phyloP scores from a whole-genome alignment of 2,329 filamentous ascomycete genomes.

The Fusarium redolens region DNA sequence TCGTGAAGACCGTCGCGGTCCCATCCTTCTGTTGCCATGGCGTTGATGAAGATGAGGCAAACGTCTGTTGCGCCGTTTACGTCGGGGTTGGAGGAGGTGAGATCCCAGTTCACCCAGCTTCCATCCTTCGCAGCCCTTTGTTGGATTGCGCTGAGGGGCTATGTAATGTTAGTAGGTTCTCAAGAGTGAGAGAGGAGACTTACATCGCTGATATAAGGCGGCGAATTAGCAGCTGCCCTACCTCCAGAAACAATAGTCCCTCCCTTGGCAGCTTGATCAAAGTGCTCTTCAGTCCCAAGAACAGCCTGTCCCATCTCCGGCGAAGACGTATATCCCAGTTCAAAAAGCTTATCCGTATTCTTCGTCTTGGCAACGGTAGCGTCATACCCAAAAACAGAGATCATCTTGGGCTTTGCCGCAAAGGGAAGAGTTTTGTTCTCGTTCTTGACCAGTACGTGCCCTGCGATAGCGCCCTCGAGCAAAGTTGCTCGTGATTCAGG shows the following conservation, averaged over 20 bases:
- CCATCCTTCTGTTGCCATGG: conserved; percentile 82
- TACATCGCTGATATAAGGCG: conserved; percentile 62
- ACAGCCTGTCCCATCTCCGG: conserved; percentile 58
- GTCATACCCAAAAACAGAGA: conserved; percentile 73
- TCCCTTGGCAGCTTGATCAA: conserved; percentile 61
- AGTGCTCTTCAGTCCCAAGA: conserved; percentile 56
- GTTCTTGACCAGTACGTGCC: conserved; percentile 82
- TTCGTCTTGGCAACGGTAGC: conserved; percentile 64
- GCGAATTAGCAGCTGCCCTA: conserved; percentile 62
- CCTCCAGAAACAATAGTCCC: conserved; percentile 65
- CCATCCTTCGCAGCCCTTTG: conserved; percentile 63
- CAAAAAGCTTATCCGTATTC: conserved; percentile 59
- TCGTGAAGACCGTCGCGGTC: conserved; percentile 75
- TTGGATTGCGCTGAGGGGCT: conserved; percentile 57
- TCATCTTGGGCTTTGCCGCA: conserved; percentile 61
- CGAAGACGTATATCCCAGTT: conserved; percentile 60
- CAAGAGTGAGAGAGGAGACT: not conserved
- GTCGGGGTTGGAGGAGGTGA: conserved; percentile 47
- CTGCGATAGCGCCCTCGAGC: conserved; percentile 66
- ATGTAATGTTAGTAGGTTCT: not conserved
- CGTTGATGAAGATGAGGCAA: conserved; percentile 85
- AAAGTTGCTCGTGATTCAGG: conserved; percentile 57
- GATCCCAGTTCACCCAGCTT: conserved; percentile 66
- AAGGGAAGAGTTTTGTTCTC: conserved; percentile 71
- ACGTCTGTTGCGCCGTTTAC: conserved; percentile 63